Base-by-base conservation (phyloP, 1,139 yeast species). In the Pichia sp. region DNA sequence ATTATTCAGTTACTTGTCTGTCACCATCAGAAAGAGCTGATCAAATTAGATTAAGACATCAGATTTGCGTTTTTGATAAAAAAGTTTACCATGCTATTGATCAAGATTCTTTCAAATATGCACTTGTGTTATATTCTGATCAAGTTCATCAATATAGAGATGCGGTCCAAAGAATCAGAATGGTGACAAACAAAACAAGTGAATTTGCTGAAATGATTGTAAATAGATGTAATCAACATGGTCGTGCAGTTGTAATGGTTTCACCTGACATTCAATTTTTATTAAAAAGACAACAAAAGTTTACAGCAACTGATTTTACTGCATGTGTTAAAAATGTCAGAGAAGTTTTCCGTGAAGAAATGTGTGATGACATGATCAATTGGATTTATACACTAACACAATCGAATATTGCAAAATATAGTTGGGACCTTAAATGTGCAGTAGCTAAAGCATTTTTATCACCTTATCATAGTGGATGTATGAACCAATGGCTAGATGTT, bases 151-250 rank as follows among this genome's bases (percentile, higher is more conserved):
- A 89, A 54, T 82, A 78, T 58, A 71, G 83, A 49, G 96, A 88
- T 61, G 93, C 93, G 0, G 79, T 83, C 3, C 83, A 81, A 56
- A 68, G 88, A 43, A 80, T 89, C 11, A 73, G 78, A 48, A 66
- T 77, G 39, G 84, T 90, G 0, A 85, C 95, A 34, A 74, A 77
- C 29, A 84, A 86, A 60, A 79, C 79, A 1, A 70, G 69, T n/a
- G 83, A 79, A 46, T 89, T 84, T 69, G 91, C 91, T 1, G 70
- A 74, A 28, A 87, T 87, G 91, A 81, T 88, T 4, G 82, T 91
- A 0, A 76, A 78, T 41, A 75, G 76, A 53, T 82, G 86, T 5
- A 85, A 87, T 60, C 59, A 66, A 0, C 73, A 75, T 53, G 96
- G 96, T 1, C 75, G 87, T 46, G 95, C 89, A 0, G 76, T 76